Evolutionary conservation across 495 filamentous ascomycete genomes (phyloP).

Genomic region (Clohesyomyces aquaticus): DNA sequence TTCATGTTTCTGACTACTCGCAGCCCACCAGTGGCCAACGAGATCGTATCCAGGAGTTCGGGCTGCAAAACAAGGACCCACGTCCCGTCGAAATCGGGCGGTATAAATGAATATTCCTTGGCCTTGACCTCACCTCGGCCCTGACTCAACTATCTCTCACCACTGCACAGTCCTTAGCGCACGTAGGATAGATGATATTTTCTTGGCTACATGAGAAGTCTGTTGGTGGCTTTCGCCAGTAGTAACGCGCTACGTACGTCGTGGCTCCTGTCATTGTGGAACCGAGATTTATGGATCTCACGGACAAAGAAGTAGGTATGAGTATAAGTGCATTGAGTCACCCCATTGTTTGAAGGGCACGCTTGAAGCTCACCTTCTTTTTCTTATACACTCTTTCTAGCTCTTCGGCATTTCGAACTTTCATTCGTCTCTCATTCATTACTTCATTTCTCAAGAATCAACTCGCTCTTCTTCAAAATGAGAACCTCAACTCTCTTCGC

Average conservation of each 20-base stretch:
- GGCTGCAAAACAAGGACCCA: conserved; percentile 1
- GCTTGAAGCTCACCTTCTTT: conserved; percentile 33
- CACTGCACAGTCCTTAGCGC: conserved; percentile 7
- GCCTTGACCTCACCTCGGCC: conserved; percentile 1
- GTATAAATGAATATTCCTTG: conserved; percentile 2
- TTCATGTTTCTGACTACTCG: conserved; percentile 15
- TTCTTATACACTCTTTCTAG: conserved; percentile 24
- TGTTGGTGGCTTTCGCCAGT: not conserved
- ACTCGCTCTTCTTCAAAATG: conserved; percentile 44
- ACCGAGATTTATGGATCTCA: no score
- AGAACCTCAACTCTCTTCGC: conserved; percentile 45
- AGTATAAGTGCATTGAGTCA: conserved; percentile 26
- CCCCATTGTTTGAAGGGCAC: conserved; percentile 17
- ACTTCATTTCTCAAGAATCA: conserved; percentile 6
- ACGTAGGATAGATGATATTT: conserved; percentile 20
- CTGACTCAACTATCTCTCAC: conserved; percentile 11
- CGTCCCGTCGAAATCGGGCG: not conserved
- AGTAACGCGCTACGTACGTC: conserved; percentile 19
- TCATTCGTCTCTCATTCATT: conserved; percentile 24
- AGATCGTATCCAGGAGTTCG: conserved; percentile 11
- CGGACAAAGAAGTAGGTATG: not conserved
- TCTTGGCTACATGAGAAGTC: conserved; percentile 10
- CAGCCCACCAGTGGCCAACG: not conserved
- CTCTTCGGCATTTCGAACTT: conserved; percentile 8
- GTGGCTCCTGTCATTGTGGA: no score